Base-by-base conservation (phyloP, 1,284 basidiomycete genomes). In the Boletus sp. region DNA sequence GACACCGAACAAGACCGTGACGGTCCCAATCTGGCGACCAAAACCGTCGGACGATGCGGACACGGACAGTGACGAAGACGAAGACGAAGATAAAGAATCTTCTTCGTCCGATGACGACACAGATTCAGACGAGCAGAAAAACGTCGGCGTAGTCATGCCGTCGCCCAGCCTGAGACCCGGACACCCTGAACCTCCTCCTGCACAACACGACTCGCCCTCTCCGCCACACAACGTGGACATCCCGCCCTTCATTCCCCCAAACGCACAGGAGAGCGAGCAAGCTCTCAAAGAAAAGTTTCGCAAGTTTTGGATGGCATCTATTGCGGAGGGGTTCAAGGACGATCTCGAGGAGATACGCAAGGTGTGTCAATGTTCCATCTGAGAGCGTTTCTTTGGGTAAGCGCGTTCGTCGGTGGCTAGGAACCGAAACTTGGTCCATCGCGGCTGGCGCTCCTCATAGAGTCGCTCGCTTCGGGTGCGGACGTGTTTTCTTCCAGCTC, bases 231-330 rank as follows among this genome's bases (percentile, higher is more conserved):
- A 32, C 17, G 40, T 45, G 10, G 58, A 70, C 9, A 67, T 82
- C 10, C 78, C 78, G 0, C 69, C 80, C 2, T 84, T 85, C 56
- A 58, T 82, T 5, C 61, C 72, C 0, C 51, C 52, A 26, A 65
- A 69, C 8, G 57, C 67, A 9, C 64, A 64, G 23, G 61, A 71
- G 48, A 67, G 71, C 29, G 82, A 88, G 49, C 66, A 77, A 39
- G 61, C 65, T 2, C 60, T 90, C 57, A 81, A 78, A 54, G 78
- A 78, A 23, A 77, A 73, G 35, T 90, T 90, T 60, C 70, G 80
- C 47, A 82, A 82, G 60, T 88, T 90, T 60, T 91, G 87, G 86
- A 88, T 91, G 85, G 66, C 78, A 3, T 78, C 81, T 2, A 74
- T 90, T 4, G 87, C 82, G 1, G 87, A 90, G 62, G 85, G 79